Percentiles rank a stretch among this genome's conserved stretches.
Conservation (phyloP, 306 rosid genomes). For the Cyclanthera cordifolia region DNA sequence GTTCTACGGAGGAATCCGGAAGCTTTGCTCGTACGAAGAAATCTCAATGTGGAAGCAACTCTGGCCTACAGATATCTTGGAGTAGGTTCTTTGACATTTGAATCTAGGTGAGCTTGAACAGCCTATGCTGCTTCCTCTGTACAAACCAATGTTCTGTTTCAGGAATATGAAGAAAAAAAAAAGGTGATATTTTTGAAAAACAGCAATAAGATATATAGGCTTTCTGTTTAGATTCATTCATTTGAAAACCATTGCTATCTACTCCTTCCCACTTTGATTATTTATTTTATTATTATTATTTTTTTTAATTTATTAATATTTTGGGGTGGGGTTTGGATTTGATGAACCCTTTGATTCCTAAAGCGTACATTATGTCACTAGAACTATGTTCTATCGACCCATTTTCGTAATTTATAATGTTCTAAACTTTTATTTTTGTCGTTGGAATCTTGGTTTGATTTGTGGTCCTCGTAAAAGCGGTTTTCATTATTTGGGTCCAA, state of each 20-base stretch:
- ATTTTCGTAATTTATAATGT: no score
- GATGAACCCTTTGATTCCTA: no score
- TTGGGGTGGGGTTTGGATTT: no score
- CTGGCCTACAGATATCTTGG: conserved; percentile 74
- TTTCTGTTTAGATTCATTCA: background rate
- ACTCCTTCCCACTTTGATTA: background rate
- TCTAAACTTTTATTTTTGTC: background rate
- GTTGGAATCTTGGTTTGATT: background rate
- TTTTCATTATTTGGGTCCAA: no score
- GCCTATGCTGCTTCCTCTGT: background rate
- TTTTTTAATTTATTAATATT: no score
- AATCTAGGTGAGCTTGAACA: background rate
- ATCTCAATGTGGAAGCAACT: conserved; percentile 57
- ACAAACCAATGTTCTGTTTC: background rate
- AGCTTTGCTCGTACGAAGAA: conserved; percentile 39
- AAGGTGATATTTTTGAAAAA: background rate
- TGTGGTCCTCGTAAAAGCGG: no score
- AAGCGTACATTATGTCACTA: no score
- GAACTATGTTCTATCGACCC: background rate
- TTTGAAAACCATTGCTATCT: background rate
- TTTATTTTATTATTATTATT: no score
- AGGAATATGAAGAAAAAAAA: background rate
- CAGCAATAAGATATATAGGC: background rate
- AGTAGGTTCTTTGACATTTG: conserved; percentile 16
- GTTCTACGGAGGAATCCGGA: conserved; percentile 82